phyloP scores from a whole-genome alignment of 2,329 filamentous ascomycete species.

The Coniochaeta ligniaria region DNA sequence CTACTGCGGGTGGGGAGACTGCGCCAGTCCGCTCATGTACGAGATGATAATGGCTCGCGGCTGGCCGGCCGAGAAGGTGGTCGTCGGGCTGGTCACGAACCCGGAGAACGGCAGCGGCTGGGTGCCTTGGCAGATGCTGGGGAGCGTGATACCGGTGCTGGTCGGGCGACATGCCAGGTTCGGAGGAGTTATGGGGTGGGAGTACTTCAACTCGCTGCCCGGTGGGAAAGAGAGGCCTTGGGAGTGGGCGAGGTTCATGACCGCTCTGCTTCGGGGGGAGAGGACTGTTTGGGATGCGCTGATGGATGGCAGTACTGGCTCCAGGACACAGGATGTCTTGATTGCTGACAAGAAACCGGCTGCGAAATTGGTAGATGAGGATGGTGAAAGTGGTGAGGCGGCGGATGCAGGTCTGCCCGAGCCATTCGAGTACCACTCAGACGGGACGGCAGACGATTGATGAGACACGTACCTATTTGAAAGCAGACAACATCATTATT shows the following conservation, averaged over 20 bases:
- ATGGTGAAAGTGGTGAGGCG: neutral
- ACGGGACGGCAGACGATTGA: conserved; percentile 5
- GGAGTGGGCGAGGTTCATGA: conserved; percentile 67
- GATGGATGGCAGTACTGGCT: neutral
- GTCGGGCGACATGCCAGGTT: conserved; percentile 55
- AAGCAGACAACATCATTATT: neutral
- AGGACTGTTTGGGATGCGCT: conserved; percentile 3
- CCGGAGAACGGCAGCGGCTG: conserved; percentile 61
- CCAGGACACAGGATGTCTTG: neutral
- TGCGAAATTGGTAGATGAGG: neutral
- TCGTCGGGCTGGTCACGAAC: conserved; percentile 69
- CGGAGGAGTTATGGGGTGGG: conserved; percentile 81
- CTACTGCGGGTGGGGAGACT: conserved; percentile 76
- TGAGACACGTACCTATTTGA: neutral
- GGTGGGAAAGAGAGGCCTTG: conserved; percentile 53
- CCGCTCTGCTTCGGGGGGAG: conserved; percentile 26
- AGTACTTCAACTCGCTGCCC: conserved; percentile 70
- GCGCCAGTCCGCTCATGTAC: conserved; percentile 41
- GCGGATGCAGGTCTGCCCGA: neutral
- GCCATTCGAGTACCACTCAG: conserved; percentile 5
- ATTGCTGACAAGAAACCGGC: neutral
- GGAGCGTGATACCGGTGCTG: conserved; percentile 48
- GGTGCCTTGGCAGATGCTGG: conserved; percentile 51
- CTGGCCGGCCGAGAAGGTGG: conserved; percentile 62
- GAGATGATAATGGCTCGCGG: conserved; percentile 42